Evolutionary conservation across 495 filamentous ascomycete genomes (phyloP), one percentile per base, ranked within the genome.

Genomic region (Neurospora tetrasperma): DNA sequence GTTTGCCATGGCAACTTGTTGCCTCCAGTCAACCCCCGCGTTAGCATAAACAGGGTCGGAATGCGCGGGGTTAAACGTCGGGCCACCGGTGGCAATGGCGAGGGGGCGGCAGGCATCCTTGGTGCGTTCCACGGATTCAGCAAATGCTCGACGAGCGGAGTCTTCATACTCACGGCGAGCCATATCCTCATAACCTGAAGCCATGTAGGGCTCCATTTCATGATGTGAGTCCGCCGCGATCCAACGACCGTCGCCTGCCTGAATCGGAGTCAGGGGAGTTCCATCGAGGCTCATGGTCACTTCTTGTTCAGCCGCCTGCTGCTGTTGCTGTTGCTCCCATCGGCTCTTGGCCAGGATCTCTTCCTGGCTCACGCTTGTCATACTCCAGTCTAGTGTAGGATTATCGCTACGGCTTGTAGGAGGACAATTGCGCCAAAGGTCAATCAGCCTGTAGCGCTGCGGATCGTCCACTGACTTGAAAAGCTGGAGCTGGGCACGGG

Each of bases 151-250:
- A 54, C 78, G 77, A 20, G 73, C 80, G 2, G 82, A 83, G 40
- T 81, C 80, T 73, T 84, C 82, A 71, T 87, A 87, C 77, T 87
- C 85, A 69, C 84, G 82, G 44, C 79, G 81, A n/a, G 85, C 83
- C 54, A 87, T 77, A 46, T 84, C 81, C 70, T 89, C 88, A 78
- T 93, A 93, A 16, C 91, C 91, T 10, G 85, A 87, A 62, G 85
- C 76, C 89, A 93, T 92, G 77, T 93, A 93, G 14, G 90, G 90
- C 78, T 93, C 91, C 62, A 82, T 78, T 42, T 82, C 77, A 6
- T 62, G 44, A 69, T 73, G 73, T 20, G 74, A 41, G 71, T 68
- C n/a, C 39, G 70, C 42, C 43, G 70, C n/a, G 18, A 82, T 74
- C 86, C 86, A 88, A n/a, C 83, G 81, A 43, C 85, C 83, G 71